Evolutionary conservation across 2,329 filamentous ascomycete genomes (phyloP).

Genomic region (Cadophora sp.): DNA sequence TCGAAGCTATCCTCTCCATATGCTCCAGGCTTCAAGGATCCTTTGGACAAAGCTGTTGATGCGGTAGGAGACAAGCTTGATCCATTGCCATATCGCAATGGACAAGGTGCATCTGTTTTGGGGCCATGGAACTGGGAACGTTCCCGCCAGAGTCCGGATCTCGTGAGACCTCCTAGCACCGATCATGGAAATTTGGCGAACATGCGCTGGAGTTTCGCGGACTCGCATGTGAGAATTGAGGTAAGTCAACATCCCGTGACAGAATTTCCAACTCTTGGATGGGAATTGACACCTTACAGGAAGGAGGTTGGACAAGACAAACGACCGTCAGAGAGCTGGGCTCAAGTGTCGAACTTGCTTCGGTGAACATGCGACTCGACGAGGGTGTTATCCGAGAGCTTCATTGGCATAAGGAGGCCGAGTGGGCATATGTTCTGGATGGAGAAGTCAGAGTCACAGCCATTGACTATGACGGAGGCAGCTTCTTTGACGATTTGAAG

Average conservation of each 20-base stretch:
- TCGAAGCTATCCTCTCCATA: slow-evolving; percentile 53
- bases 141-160: slow-evolving; percentile 74
- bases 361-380: slow-evolving; percentile 81
- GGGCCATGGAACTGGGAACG: slow-evolving; percentile 74
- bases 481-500: slow-evolving; percentile 76
- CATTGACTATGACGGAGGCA: slow-evolving; percentile 77
- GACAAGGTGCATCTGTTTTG: slow-evolving; percentile 68
- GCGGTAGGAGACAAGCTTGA: slow-evolving; percentile 64
- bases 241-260: slow-evolving; percentile 46
- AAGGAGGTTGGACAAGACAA: slow-evolving; percentile 79
- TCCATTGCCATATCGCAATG: slow-evolving; percentile 69
- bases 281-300: slow-evolving; percentile 49
- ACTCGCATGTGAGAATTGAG: slow-evolving; percentile 69
- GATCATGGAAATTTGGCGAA: slow-evolving; percentile 74
- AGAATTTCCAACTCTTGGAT: not conserved
- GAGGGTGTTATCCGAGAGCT: slow-evolving; percentile 76
- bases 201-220: slow-evolving; percentile 75
- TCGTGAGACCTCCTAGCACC: slow-evolving; percentile 74
- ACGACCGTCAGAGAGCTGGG: slow-evolving; percentile 70
- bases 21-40: slow-evolving; percentile 64
- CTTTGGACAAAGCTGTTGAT: slow-evolving; percentile 68
- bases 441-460: slow-evolving; percentile 75
- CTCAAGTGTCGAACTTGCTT: slow-evolving; percentile 71
- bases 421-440: slow-evolving; percentile 78
- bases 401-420: slow-evolving; percentile 82